Percentiles rank a stretch among this genome's conserved stretches.
Evolutionary conservation across 768 basidiomycete genomes (phyloP).

Genomic region (Tylopilus plumbeoviolaceoides): DNA sequence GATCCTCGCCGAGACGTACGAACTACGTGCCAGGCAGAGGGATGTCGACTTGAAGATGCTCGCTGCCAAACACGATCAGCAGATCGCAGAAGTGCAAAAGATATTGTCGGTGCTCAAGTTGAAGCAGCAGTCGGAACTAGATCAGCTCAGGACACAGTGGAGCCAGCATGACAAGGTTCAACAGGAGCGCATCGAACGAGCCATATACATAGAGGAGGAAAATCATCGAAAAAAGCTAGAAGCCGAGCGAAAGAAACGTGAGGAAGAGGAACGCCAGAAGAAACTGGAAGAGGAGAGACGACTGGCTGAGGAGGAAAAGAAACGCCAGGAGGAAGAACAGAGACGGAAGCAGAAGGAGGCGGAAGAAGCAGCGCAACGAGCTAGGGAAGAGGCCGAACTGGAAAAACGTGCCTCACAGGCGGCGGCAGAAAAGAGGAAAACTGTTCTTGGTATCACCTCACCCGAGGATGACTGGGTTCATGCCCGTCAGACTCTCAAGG

Average conservation of each 20-base stretch:
- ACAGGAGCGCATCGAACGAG: conserved; percentile 57
- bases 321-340: conserved; percentile 40
- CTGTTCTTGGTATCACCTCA: conserved; percentile 47
- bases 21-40: conserved; percentile 5
- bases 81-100: conserved; percentile 48
- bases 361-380: conserved; percentile 29
- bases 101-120: conserved; percentile 42
- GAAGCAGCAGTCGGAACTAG: conserved; percentile 44
- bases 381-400: conserved; percentile 32
- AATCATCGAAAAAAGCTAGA: conserved; percentile 49
- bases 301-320: conserved; percentile 41
- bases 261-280: conserved; percentile 44
- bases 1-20: conserved; percentile 17
- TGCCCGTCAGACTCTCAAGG: conserved; percentile 52
- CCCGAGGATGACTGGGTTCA: conserved; percentile 63
- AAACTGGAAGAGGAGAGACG: conserved; percentile 47
- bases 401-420: conserved; percentile 35
- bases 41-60: conserved; percentile 28
- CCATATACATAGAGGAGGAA: conserved; percentile 62
- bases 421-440: conserved; percentile 37
- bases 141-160: conserved; percentile 42
- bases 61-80: conserved; percentile 41
- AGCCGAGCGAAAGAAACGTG: conserved; percentile 49
- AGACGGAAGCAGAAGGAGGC: conserved; percentile 33
- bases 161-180: conserved; percentile 40